These are phyloP conservation scores for Naganishia vishniacii DNA, from an alignment of 768 basidiomycete genomes.

Conservation along the genomic window DNA sequence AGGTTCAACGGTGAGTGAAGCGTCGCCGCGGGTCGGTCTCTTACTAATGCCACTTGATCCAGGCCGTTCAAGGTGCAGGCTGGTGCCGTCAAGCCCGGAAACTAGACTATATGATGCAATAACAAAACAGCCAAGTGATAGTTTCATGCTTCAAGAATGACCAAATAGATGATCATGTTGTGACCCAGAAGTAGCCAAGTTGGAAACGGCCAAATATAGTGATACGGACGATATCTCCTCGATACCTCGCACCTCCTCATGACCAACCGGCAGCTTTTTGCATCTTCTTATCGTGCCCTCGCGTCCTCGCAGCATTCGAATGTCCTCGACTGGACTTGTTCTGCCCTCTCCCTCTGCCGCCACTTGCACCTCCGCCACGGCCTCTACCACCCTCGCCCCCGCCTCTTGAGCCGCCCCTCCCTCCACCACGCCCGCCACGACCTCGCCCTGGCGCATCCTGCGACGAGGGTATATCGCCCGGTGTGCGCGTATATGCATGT, in stretches of 20 bases:
- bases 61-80: conserved; percentile 22
- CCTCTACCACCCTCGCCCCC: conserved; percentile 27
- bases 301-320: conserved; percentile 21
- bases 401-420: conserved; percentile 41
- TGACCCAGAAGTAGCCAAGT: no score
- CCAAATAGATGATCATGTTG: no score
- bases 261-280: conserved; percentile 30
- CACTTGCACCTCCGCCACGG: conserved; percentile 24
- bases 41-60: neutral
- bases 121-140: no score
- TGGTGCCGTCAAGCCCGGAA: conserved; percentile 32
- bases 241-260: no score
- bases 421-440: conserved; percentile 52
- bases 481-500: conserved; percentile 53
- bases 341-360: conserved; percentile 20
- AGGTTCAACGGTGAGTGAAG: conserved; percentile 22
- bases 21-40: neutral
- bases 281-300: conserved; percentile 33
- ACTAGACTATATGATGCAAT: conserved; percentile 24
- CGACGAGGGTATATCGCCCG: conserved; percentile 23
- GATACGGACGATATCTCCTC: no score
- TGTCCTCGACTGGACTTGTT: conserved; percentile 12
- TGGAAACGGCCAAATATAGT: no score
- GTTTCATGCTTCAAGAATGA: no score
- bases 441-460: conserved; percentile 36